Percentiles rank a stretch among this genome's conserved stretches.
Conservation (phyloP, 306 rosid genomes). For the Phaseolus lunatus region DNA sequence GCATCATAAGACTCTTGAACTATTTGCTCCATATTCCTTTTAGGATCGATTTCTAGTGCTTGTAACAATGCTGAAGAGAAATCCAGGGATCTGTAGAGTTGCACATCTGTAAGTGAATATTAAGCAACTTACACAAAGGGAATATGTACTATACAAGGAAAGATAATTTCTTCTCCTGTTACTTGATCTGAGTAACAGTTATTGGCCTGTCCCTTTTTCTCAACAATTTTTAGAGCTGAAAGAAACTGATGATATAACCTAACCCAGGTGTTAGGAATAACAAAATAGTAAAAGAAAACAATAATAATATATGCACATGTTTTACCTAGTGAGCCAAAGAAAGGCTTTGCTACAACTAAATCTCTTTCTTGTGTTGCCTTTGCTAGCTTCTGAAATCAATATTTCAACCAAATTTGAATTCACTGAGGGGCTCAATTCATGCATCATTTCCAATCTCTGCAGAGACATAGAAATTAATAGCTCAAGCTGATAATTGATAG, state of each 20-base stretch:
- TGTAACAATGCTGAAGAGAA: slow-evolving; percentile 67
- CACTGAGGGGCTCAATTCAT: slow-evolving; percentile 62
- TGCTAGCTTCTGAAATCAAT: slow-evolving; percentile 66
- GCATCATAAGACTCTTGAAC: slow-evolving; percentile 78
- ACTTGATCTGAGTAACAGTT: slow-evolving; percentile 9
- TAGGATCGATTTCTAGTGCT: slow-evolving; percentile 57
- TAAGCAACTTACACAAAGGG: neutral
- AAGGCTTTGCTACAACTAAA: slow-evolving; percentile 75
- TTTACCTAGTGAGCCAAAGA: slow-evolving; percentile 92
- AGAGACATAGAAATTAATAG: slow-evolving; percentile 23
- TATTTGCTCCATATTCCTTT: slow-evolving; percentile 67
- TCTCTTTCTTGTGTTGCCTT: slow-evolving; percentile 63
- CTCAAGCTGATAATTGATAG: slow-evolving; percentile 23
- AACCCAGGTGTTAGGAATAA: slow-evolving; percentile 1
- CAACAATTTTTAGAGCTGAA: neutral
- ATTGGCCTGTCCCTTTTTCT: slow-evolving; percentile 10
- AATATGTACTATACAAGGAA: neutral
- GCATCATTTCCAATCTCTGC: slow-evolving; percentile 76
- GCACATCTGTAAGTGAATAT: slow-evolving; percentile 31
- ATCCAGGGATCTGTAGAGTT: slow-evolving; percentile 70
- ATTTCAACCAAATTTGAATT: slow-evolving; percentile 83
- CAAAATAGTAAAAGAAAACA: slow-evolving; percentile 28
- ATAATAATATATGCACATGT: neutral
- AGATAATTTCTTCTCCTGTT: neutral
- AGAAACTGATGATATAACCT: slow-evolving; percentile 14